Evolutionary conservation across 371 early-diverging fungal genomes (phyloP).

Genomic region (Umbelopsis sp.): DNA sequence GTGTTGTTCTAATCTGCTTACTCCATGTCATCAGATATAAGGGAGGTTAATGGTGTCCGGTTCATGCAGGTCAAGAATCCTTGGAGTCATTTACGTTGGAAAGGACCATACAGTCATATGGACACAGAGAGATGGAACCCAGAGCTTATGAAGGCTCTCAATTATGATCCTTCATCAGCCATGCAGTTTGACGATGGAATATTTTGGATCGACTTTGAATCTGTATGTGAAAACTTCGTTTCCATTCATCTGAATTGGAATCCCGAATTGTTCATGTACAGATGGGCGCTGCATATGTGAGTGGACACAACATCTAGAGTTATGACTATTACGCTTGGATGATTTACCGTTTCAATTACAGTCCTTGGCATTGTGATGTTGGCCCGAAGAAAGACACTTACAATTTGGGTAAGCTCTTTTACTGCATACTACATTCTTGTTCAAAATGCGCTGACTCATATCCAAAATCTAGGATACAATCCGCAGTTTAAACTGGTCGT

Average conservation of each 20-base stretch:
- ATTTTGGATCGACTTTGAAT: constrained; percentile 88
- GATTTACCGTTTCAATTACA: constrained; percentile 20
- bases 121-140: constrained; percentile 77
- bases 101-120: constrained; percentile 77
- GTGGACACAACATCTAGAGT: neutral
- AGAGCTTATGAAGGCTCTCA: constrained; percentile 61
- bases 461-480: constrained; percentile 54
- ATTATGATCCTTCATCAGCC: constrained; percentile 74
- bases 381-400: constrained; percentile 72
- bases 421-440: neutral
- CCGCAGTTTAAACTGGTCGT: constrained; percentile 76
- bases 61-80: constrained; percentile 83
- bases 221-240: constrained; percentile 76
- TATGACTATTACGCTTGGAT: too few species aligned
- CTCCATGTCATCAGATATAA: constrained; percentile 31
- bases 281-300: constrained; percentile 65
- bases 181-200: constrained; percentile 74
- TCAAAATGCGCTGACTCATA: neutral
- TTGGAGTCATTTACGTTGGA: constrained; percentile 90
- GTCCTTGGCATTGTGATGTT: constrained; percentile 62
- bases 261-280: constrained; percentile 69
- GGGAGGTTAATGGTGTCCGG: constrained; percentile 32
- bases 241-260: constrained; percentile 92
- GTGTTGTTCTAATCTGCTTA: neutral
- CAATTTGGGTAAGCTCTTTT: constrained; percentile 42